Conservation (phyloP, 495 filamentous ascomycete species). For the Amorphotheca resinae region DNA sequence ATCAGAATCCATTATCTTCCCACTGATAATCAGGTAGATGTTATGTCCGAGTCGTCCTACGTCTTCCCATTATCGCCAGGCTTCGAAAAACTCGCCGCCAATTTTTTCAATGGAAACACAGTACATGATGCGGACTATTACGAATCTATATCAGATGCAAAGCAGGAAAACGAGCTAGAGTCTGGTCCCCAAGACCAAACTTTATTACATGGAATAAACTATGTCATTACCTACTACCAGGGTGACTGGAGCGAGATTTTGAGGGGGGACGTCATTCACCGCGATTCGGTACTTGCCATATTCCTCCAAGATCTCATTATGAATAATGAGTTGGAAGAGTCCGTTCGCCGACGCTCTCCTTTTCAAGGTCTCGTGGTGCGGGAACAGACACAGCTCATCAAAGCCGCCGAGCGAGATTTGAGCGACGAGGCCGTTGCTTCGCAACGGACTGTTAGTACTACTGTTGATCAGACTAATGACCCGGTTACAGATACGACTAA, state of each 20-base stretch:
- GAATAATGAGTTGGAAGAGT: not conserved
- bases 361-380: too few species aligned
- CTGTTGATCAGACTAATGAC: too few species aligned
- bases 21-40: too few species aligned
- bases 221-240: not conserved
- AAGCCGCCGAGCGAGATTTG: too few species aligned
- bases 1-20: too few species aligned
- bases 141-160: not conserved
- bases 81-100: constrained; percentile 4
- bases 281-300: not conserved
- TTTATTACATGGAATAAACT: not conserved
- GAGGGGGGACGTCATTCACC: not conserved
- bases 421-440: too few species aligned
- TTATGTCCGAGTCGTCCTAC: too few species aligned
- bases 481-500: too few species aligned
- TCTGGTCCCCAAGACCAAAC: not conserved
- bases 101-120: constrained; percentile 5
- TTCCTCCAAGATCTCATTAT: not conserved
- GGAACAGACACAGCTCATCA: too few species aligned
- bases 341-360: too few species aligned
- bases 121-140: constrained; percentile 2
- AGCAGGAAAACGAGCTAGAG: not conserved
- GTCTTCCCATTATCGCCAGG: not conserved
- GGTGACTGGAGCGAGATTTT: not conserved
- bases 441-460: too few species aligned